Conservation (phyloP, 192 early-diverging fungal genomes). For the Dissophora ornata region DNA sequence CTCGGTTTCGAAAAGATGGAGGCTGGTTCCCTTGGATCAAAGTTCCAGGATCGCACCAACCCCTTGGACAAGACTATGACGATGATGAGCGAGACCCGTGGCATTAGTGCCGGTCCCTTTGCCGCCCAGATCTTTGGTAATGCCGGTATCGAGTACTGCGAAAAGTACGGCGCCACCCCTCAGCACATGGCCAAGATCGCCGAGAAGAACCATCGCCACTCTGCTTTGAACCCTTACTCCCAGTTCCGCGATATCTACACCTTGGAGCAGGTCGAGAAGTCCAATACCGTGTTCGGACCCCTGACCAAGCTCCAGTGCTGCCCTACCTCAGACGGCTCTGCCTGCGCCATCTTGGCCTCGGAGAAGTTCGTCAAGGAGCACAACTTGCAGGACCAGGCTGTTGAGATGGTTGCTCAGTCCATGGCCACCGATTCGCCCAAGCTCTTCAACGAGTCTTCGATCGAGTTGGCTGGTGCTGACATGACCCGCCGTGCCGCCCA, state of each 20-base stretch:
- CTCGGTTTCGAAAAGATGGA: slow-evolving; percentile 83
- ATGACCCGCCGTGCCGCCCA: slow-evolving; percentile 76
- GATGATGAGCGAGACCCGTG: slow-evolving; percentile 68
- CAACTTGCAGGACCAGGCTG: slow-evolving; percentile 68
- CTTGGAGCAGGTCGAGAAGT: slow-evolving; percentile 70
- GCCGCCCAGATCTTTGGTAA: slow-evolving; percentile 80
- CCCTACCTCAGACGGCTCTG: slow-evolving; percentile 80
- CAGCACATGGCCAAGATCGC: slow-evolving; percentile 75
- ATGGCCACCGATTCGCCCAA: slow-evolving; percentile 80
- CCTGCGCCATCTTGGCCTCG: slow-evolving; percentile 71
- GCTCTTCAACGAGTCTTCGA: slow-evolving; percentile 62
- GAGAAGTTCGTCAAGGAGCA: slow-evolving; percentile 74
- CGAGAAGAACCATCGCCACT: slow-evolving; percentile 79
- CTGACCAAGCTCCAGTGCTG: slow-evolving; percentile 81
- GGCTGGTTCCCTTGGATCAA: slow-evolving; percentile 60
- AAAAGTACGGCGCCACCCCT: slow-evolving; percentile 70
- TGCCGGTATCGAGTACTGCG: slow-evolving; percentile 76
- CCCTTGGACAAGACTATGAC: slow-evolving; percentile 71
- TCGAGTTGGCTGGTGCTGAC: slow-evolving; percentile 72
- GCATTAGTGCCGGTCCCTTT: slow-evolving; percentile 64
- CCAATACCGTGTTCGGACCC: slow-evolving; percentile 74
- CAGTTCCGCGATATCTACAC: slow-evolving; percentile 74
- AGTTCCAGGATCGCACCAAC: slow-evolving; percentile 69
- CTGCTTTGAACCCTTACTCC: slow-evolving; percentile 74
- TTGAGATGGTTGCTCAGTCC: slow-evolving; percentile 73